Base-by-base conservation (phyloP, 768 basidiomycete species). In the Boletales sp. region DNA sequence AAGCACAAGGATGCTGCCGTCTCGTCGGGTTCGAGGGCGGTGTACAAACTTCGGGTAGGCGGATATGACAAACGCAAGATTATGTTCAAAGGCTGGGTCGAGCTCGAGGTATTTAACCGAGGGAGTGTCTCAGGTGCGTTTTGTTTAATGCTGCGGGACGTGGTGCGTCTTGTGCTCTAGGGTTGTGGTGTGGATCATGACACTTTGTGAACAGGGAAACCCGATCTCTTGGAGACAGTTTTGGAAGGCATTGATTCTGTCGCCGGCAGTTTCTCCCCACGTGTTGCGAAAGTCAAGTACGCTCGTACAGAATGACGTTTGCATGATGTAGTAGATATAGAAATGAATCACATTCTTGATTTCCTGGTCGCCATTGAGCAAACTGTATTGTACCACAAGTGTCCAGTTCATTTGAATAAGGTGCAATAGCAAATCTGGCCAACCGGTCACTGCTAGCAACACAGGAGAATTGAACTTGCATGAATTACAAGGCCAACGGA, bases 211-310 rank as follows among this genome's bases (percentile, higher is more conserved):
- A 45, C 45, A 89, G 84, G 88, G 88, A 0, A 86, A 81, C 61
- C 88, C 87, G 19, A 78, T 89, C 43, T 85, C 82, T 38, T 90
- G 88, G 89, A 72, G 87, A 36, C 76, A 79, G 62, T 71, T 90
- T 34, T 91, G 87, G 85, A 87, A 83, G 60, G 72, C 70, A 8
- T 56, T 87, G 39, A 78, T 87, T 38, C 58, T 66, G 55, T 79
- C 80, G 10, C 66, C 71, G 0, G 60, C 61, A 1, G 72, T 91
- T 10, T 76, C 75, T 45, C 83, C 81, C 14, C 77, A 84, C 67
- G 86, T 90, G 7, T 59, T 74, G 45, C 55, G 59, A 39, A 67
- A 47, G 36, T 40, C 12, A 18, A 36, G 24, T 17, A 15, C 31
- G n/a, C 9, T 19, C 18, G 8, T n/a, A 7, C 9, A 12, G 14